Conservation (phyloP, 331 rosid genomes). For the Quercus lobata region DNA sequence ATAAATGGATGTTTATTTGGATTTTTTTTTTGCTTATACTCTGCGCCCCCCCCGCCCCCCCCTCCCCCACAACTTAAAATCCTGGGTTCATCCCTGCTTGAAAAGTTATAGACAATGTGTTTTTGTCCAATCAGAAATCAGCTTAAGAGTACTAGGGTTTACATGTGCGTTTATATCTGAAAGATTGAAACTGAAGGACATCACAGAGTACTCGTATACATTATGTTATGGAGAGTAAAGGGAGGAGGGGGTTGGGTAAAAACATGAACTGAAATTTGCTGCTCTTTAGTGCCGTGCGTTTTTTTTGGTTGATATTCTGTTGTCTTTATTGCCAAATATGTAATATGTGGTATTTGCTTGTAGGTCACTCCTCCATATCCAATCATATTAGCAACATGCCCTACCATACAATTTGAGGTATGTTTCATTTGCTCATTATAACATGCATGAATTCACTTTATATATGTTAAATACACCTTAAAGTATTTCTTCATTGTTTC, state of each 20-base stretch:
- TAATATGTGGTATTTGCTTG: conserved; percentile 35
- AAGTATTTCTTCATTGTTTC: not conserved
- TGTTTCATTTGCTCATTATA: conserved; percentile 5
- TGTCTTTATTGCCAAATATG: not conserved
- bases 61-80: not conserved
- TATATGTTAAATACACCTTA: not conserved
- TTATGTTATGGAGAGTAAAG: too few relatives aligned
- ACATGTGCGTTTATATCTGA: not conserved
- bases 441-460: not conserved
- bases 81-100: not conserved
- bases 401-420: conserved; percentile 87
- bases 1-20: too few relatives aligned
- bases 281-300: not conserved
- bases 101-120: not conserved
- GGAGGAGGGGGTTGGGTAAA: too few relatives aligned
- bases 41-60: too few relatives aligned
- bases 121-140: not conserved
- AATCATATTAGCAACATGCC: conserved; percentile 65
- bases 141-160: not conserved
- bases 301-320: not conserved
- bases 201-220: not conserved
- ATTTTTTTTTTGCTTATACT: too few relatives aligned
- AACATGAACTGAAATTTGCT: not conserved
- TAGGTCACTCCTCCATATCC: conserved; percentile 96
- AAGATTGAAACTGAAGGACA: not conserved